Conservation (phyloP, 139 green algal genomes). For the Chlamydomonas eustigma region DNA sequence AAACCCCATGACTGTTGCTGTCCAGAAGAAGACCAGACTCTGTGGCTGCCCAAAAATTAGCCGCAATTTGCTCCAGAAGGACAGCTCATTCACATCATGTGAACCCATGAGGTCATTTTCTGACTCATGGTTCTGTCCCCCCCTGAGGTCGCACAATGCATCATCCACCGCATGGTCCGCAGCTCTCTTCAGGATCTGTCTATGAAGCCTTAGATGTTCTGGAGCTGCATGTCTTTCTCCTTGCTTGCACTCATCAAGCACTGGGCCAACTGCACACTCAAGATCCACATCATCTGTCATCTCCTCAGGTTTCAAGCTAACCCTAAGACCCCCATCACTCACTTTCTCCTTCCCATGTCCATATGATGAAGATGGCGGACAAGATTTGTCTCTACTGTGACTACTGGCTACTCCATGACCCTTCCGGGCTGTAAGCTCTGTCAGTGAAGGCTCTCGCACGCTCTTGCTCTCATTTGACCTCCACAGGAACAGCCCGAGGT, state of each 20-base stretch:
- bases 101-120: neutral
- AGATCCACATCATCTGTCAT: neutral
- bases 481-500: neutral
- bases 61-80: neutral
- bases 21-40: constrained; percentile 8
- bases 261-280: neutral
- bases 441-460: neutral
- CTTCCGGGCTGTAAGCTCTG: too few relatives aligned
- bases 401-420: too few relatives aligned
- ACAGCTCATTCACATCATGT: neutral
- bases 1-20: neutral
- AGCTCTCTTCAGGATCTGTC: neutral
- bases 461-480: neutral
- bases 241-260: neutral
- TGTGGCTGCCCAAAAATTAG: neutral
- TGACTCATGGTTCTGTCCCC: neutral
- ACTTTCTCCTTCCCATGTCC: neutral
- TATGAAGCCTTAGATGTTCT: neutral
- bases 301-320: neutral
- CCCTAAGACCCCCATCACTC: neutral
- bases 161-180: neutral
- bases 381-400: too few relatives aligned
- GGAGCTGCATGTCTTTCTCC: neutral
- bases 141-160: neutral
- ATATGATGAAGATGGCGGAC: neutral